Evolutionary conservation across 2,329 filamentous ascomycete species (phyloP).

Genomic region (Gnomoniopsis smithogilvyi): DNA sequence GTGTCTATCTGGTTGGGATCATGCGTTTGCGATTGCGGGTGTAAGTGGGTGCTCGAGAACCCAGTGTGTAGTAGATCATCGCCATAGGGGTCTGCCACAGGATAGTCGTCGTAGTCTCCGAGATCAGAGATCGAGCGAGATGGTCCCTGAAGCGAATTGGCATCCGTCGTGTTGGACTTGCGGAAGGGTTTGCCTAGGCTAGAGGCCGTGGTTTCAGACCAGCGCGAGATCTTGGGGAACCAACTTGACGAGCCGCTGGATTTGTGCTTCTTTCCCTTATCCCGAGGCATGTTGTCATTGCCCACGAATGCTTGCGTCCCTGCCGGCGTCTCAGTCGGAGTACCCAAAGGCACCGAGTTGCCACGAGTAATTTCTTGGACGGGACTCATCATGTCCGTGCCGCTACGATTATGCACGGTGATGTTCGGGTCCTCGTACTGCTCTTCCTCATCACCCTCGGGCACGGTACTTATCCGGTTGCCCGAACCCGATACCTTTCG

Average conservation of each 20-base stretch:
- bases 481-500: constrained; percentile 57
- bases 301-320: constrained; percentile 50
- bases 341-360: constrained; percentile 52
- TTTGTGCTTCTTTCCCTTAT: constrained; percentile 83
- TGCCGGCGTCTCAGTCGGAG: constrained; percentile 52
- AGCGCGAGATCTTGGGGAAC: constrained; percentile 92
- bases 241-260: constrained; percentile 73
- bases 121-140: constrained; percentile 79
- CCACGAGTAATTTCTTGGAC: constrained; percentile 50
- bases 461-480: constrained; percentile 86
- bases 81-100: constrained; percentile 50
- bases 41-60: constrained; percentile 51
- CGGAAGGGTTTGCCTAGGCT: constrained; percentile 78
- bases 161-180: constrained; percentile 62
- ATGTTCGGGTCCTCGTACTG: constrained; percentile 25
- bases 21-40: constrained; percentile 21
- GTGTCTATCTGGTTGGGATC: constrained; percentile 22
- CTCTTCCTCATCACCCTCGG: constrained; percentile 70
- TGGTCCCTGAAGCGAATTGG: constrained; percentile 48
- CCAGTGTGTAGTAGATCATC: constrained; percentile 60
- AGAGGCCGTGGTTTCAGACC: constrained; percentile 94
- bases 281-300: constrained; percentile 75
- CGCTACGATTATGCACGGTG: constrained; percentile 27
- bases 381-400: constrained; percentile 59
- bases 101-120: constrained; percentile 63